Evolutionary conservation across 1,284 basidiomycete species (phyloP), one percentile per base, ranked within the genome.

Genomic region (Irpex rosettiformis): DNA sequence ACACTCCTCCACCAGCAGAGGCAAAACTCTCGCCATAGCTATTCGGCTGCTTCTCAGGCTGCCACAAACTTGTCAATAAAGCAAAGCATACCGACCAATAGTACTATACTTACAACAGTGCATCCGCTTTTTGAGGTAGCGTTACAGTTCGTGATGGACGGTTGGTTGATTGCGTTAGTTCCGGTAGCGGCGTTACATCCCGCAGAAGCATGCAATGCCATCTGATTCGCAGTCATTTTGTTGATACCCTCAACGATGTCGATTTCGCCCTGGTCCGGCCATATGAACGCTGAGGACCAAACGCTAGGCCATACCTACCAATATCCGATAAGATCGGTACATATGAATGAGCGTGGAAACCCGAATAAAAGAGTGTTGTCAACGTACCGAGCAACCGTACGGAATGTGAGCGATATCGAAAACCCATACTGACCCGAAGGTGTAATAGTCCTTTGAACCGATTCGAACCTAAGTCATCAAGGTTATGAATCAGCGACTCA

Each of bases 1-100:
- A 88, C 1, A 86, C 81, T 3, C 85, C 85, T 28, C 86, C 86
- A n/a, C 84, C 84, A 18, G 77, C 78, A 3, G 70, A 69, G 8
- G 78, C 78, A 65, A 88, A 87, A 0, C 72, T 78, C 8, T 70
- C 67, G 3, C 79, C 80, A 63, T 76, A 86, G 59, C 80, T 83
- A 54, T 79, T 78, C 4, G 73, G 45, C 27, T 67, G 55, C 73
- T 72, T 33, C 69, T 73, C 82, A 1, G 66, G 6, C 60, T 63
- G 24, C 5, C 13, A 30, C 18, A 52, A 29, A 33, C 22, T n/a
- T 13, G 21, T 16, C 7, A 27, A 3, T 21, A 51, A 54, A 1
- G n/a, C n/a, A n/a, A n/a, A n/a, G n/a, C n/a, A n/a, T n/a, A n/a
- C n/a, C n/a, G 16, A 11, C 25, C 27, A 22, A 27, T 4, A 0